Evolutionary conservation across 2,329 filamentous ascomycete species (phyloP), one percentile per base, ranked within the genome.

Genomic region (Sphaerulina vaccinii): DNA sequence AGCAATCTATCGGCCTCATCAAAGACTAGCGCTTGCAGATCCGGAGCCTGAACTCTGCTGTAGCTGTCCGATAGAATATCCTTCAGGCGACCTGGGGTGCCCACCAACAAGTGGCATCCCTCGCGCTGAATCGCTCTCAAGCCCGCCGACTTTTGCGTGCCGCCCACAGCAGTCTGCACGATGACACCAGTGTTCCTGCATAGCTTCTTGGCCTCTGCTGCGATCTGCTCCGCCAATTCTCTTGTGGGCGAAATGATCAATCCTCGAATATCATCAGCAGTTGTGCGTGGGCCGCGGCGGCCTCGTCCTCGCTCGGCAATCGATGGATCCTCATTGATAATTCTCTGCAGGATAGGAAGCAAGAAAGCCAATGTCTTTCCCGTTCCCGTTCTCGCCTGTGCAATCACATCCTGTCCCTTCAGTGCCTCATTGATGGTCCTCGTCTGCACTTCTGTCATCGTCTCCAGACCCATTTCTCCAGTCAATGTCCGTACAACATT

Each of bases 321-420:
- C 0, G 74, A 70, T 1, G 84, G 82, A 58, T 89, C 82, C 54
- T 78, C 73, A 16, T 73, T 70, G 55, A 95, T 75, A 65, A 96
- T 87, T 54, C 84, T 85, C 69, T 96, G 89, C 46, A 97, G 74
- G 6, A 90, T 77, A 44, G 93, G 93, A 5, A 97, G 73, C 19
- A 99, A 79, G 76, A 97, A 99, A 29, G 89, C 93, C 51, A 97
- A 75, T 0, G 93, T 99, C 75, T 99, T 99, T 68, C 93, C 93
- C 3, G 93, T 97, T 68, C 93, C 93, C 7, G 93, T 99, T 74
- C 89, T 96, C 54, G 93, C 93, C 75, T 97, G 93, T 40, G 92
- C 93, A 60, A 97, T 71, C 49, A 96, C 79, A 70, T 96, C 92
- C 54, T 78, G 81, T 18, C 93, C 91, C 60, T 84, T 82, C 36